phyloP scores from a whole-genome alignment of 768 basidiomycete genomes.

The Tremella yokohamensis region DNA sequence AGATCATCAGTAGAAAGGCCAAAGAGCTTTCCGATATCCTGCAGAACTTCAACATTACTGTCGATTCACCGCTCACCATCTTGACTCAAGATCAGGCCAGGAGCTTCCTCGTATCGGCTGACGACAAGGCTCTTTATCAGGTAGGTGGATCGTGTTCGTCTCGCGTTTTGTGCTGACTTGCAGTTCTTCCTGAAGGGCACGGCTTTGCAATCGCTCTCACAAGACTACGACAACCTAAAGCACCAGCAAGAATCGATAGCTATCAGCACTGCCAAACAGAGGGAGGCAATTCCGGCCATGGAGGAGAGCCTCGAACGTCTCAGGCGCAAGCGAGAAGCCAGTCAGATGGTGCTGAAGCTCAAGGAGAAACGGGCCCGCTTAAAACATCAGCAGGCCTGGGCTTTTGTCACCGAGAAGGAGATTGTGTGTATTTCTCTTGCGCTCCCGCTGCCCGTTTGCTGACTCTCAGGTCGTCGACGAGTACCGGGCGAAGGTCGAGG shows the following conservation, averaged over 20 bases:
- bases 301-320: slow-evolving; percentile 61
- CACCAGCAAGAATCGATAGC: slow-evolving; percentile 68
- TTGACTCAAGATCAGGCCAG: slow-evolving; percentile 62
- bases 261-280: slow-evolving; percentile 21
- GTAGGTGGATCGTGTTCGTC: slow-evolving; percentile 53
- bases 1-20: slow-evolving; percentile 68
- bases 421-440: slow-evolving; percentile 58
- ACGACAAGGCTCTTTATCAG: slow-evolving; percentile 81
- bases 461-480: slow-evolving; percentile 44
- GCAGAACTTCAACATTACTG: slow-evolving; percentile 91
- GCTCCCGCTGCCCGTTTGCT: not conserved
- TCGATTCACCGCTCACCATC: slow-evolving; percentile 74
- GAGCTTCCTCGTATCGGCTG: slow-evolving; percentile 79
- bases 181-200: slow-evolving; percentile 95
- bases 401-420: slow-evolving; percentile 71
- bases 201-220: slow-evolving; percentile 77
- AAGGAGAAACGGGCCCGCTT: slow-evolving; percentile 65
- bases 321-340: slow-evolving; percentile 64
- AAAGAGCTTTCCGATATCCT: slow-evolving; percentile 83
- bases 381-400: slow-evolving; percentile 82
- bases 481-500: slow-evolving; percentile 45
- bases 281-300: slow-evolving; percentile 70
- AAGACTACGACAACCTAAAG: slow-evolving; percentile 76
- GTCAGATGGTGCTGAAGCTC: slow-evolving; percentile 68
- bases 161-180: slow-evolving; percentile 10